These are phyloP conservation scores for Kalanchoe fedtschenkoi DNA, from an alignment of 164 flowering plant genomes.

Conservation along the genomic window DNA sequence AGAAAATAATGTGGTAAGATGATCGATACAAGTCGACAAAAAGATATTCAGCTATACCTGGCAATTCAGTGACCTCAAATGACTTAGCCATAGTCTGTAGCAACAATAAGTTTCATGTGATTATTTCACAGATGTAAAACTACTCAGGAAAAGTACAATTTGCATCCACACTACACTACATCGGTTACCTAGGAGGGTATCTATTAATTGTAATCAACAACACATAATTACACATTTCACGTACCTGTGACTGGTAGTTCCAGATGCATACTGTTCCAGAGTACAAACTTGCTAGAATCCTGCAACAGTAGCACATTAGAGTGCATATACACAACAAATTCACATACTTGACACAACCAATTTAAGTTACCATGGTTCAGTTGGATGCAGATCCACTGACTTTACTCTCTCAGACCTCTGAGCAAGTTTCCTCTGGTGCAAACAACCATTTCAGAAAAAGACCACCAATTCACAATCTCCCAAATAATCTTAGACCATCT, in stretches of 20 bases:
- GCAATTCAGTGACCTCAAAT: slow-evolving; percentile 87
- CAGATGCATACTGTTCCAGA: slow-evolving; percentile 80
- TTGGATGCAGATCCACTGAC: slow-evolving; percentile 87
- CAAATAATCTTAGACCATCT: neutral
- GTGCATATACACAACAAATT: neutral
- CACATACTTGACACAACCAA: neutral
- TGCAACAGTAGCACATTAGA: slow-evolving; percentile 18
- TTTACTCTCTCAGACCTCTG: slow-evolving; percentile 92
- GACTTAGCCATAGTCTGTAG: slow-evolving; percentile 84
- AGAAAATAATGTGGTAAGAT: neutral
- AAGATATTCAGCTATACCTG: slow-evolving; percentile 41
- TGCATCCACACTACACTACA: neutral
- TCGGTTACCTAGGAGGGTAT: neutral
- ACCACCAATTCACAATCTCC: neutral
- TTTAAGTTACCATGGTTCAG: slow-evolving; percentile 58
- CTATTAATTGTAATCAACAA: too few species aligned
- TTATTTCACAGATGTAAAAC: neutral
- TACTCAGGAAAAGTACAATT: neutral
- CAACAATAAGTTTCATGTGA: slow-evolving; percentile 13
- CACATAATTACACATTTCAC: slow-evolving; percentile 2
- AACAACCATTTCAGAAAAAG: slow-evolving; percentile 10
- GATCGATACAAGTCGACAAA: neutral
- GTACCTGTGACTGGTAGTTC: slow-evolving; percentile 73
- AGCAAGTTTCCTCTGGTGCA: slow-evolving; percentile 76
- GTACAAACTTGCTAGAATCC: slow-evolving; percentile 90